These are phyloP conservation scores for Tuber aestivum DNA, from an alignment of 495 filamentous ascomycete species.

Conservation along the genomic window DNA sequence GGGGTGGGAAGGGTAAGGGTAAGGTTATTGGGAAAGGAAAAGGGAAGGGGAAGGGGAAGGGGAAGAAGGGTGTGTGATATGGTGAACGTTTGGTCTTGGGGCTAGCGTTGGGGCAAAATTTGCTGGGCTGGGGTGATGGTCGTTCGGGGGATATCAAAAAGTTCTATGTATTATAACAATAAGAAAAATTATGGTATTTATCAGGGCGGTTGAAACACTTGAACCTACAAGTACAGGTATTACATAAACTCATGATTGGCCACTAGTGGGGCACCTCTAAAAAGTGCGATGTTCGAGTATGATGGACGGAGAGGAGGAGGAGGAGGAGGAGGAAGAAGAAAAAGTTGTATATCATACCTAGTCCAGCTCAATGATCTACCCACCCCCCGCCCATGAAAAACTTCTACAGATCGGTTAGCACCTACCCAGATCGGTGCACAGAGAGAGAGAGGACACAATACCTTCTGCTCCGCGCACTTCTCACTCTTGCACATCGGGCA, in stretches of 20 bases:
- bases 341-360: background rate
- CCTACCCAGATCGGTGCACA: constrained; percentile 50
- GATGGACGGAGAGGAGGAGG: background rate
- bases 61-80: background rate
- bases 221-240: background rate
- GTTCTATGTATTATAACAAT: background rate
- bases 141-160: background rate
- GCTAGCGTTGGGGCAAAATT: background rate
- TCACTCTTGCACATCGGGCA: constrained; percentile 94
- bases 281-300: background rate
- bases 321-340: no score
- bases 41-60: background rate
- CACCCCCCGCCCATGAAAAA: constrained; percentile 20
- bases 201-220: background rate
- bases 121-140: background rate
- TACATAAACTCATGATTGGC: background rate
- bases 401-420: constrained; percentile 13
- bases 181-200: background rate
- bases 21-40: background rate
- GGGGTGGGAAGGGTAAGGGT: background rate
- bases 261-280: background rate
- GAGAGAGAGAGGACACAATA: constrained; percentile 57
- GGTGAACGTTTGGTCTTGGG: background rate
- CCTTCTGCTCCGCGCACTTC: constrained; percentile 81
- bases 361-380: background rate